Evolutionary conservation across 257 asterid genomes (phyloP).

Genomic region (Solanum virginianum): DNA sequence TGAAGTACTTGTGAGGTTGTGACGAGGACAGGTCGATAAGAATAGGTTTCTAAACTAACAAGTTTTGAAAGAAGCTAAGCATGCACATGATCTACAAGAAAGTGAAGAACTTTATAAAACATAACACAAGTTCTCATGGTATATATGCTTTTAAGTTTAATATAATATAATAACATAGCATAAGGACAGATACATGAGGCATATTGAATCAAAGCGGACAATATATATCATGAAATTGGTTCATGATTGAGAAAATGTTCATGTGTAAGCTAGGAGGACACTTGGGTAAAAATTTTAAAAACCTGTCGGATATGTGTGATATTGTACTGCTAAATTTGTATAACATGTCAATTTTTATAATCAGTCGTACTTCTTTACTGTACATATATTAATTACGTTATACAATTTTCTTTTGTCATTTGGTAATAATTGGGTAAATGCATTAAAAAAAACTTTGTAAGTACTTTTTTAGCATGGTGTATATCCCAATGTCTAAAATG

Average conservation of each 20-base stretch:
- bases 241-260: background rate
- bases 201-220: background rate
- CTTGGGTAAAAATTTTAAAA: background rate
- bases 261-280: background rate
- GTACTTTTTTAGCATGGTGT: slow-evolving; percentile 14
- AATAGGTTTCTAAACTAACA: background rate
- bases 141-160: too few species aligned
- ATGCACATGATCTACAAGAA: background rate
- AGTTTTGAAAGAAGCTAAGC: background rate
- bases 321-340: background rate
- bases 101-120: too few species aligned
- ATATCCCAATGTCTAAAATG: slow-evolving; percentile 7
- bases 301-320: background rate
- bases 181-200: background rate
- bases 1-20: background rate
- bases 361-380: background rate
- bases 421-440: background rate
- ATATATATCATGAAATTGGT: background rate
- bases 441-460: background rate
- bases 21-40: background rate
- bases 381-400: background rate
- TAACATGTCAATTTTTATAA: background rate
- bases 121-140: too few species aligned
- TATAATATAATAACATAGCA: too few species aligned
- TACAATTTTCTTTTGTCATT: background rate